These are phyloP conservation scores for Fusarium sp. DNA, from an alignment of 2,329 filamentous ascomycete species.

Conservation along the genomic window DNA sequence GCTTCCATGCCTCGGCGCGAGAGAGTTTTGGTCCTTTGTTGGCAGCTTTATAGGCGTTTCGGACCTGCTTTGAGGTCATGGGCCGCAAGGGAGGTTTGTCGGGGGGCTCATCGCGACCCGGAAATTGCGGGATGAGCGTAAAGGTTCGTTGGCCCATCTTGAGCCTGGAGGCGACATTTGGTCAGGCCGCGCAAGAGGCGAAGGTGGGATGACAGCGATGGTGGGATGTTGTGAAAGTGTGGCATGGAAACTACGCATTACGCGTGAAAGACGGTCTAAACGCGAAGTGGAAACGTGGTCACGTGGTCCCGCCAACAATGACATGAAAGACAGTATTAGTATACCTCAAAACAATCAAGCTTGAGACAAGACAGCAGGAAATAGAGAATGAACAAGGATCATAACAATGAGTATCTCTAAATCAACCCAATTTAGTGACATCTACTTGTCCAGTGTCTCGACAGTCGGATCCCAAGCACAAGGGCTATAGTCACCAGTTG, in stretches of 20 bases:
- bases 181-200: background rate
- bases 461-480: constrained; percentile 66
- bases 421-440: background rate
- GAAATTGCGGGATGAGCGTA: constrained; percentile 52
- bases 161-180: constrained; percentile 34
- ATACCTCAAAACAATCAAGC: background rate
- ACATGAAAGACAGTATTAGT: background rate
- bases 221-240: constrained; percentile 1
- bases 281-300: constrained; percentile 43
- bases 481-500: constrained; percentile 62
- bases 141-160: constrained; percentile 57
- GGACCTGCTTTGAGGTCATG: constrained; percentile 56
- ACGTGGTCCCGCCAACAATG: constrained; percentile 35
- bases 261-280: constrained; percentile 24
- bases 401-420: background rate
- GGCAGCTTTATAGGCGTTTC: constrained; percentile 51
- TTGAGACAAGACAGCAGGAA: background rate
- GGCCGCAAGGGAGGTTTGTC: constrained; percentile 40
- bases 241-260: background rate
- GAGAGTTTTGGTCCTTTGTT: constrained; percentile 51
- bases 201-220: background rate
- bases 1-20: constrained; percentile 51
- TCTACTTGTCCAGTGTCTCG: constrained; percentile 54
- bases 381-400: background rate
- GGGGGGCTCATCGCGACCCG: constrained; percentile 36